Evolutionary conservation across 257 asterid genomes (phyloP).

Genomic region (Penstemon newberryi): DNA sequence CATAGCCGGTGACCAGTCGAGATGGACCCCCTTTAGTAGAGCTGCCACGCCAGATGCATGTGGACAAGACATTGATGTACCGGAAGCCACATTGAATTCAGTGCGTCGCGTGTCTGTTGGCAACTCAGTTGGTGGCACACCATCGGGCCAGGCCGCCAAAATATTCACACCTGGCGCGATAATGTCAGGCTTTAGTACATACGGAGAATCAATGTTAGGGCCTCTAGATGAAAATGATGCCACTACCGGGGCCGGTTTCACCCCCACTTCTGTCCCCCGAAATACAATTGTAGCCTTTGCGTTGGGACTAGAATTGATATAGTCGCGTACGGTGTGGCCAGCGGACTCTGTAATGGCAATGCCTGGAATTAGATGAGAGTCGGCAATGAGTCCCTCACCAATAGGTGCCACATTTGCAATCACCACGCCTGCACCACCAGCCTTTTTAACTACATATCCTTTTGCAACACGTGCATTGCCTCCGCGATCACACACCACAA

Average conservation of each 20-base stretch:
- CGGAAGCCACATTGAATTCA: conserved; percentile 64
- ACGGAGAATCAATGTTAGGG: conserved; percentile 49
- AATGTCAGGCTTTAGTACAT: conserved; percentile 71
- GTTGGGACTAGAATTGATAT: conserved; percentile 46
- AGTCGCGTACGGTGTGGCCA: conserved; percentile 35
- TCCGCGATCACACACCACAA: conserved; percentile 84
- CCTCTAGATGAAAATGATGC: conserved; percentile 91
- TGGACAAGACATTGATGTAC: conserved; percentile 97
- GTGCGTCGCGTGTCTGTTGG: conserved; percentile 56
- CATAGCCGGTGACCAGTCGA: conserved; percentile 97
- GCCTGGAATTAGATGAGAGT: conserved; percentile 74
- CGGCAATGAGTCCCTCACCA: conserved; percentile 87
- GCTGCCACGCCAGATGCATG: conserved; percentile 87
- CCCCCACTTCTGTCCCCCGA: conserved; percentile 63
- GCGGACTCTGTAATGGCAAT: conserved; percentile 56
- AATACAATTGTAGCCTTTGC: conserved; percentile 64
- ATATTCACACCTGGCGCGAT: conserved; percentile 93
- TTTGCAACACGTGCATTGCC: conserved; percentile 67
- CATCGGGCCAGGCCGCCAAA: conserved; percentile 86
- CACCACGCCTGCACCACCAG: conserved; percentile 74
- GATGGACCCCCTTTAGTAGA: conserved; percentile 78
- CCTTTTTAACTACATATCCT: conserved; percentile 57
- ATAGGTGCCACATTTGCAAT: conserved; percentile 72
- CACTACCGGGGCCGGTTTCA: conserved; percentile 80
- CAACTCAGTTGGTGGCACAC: conserved; percentile 59